A percentile compares a stretch with the other conserved stretches of the same genome.
These are phyloP conservation scores for Suillus variegatus DNA, from an alignment of 768 basidiomycete species.

Conservation along the genomic window DNA sequence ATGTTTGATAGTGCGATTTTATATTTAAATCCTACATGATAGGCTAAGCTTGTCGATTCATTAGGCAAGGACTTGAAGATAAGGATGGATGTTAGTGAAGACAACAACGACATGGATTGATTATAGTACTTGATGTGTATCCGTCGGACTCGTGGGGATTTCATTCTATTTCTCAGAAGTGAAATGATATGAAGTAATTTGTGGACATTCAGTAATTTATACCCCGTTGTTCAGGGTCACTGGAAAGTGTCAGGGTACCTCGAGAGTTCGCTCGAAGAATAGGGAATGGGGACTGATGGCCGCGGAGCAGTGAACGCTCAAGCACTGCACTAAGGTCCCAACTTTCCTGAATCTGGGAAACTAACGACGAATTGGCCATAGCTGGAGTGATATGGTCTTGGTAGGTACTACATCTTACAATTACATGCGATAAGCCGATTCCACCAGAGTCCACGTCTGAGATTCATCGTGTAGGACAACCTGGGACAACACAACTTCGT, in stretches of 20 bases:
- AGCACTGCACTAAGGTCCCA: background rate
- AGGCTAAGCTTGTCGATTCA: background rate
- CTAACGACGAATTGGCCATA: background rate
- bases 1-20: conserved; percentile 1
- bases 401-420: background rate
- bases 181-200: background rate
- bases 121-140: conserved; percentile 46
- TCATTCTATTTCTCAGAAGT: background rate
- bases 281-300: conserved; percentile 33
- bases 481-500: background rate
- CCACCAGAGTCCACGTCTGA: background rate
- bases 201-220: conserved; percentile 39
- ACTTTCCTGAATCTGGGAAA: background rate
- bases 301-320: background rate
- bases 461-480: background rate
- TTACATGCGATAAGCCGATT: background rate
- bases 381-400: background rate
- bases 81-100: conserved; percentile 52
- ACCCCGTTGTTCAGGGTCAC: conserved; percentile 51
- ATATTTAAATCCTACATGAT: background rate
- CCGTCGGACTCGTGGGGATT: conserved; percentile 34
- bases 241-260: conserved; percentile 49
- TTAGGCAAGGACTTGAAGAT: conserved; percentile 45
- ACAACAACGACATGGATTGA: conserved; percentile 55
- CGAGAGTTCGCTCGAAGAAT: conserved; percentile 44